Base-by-base conservation (phyloP, 805 yeast species). In the Danielozyma ontarioensis region DNA sequence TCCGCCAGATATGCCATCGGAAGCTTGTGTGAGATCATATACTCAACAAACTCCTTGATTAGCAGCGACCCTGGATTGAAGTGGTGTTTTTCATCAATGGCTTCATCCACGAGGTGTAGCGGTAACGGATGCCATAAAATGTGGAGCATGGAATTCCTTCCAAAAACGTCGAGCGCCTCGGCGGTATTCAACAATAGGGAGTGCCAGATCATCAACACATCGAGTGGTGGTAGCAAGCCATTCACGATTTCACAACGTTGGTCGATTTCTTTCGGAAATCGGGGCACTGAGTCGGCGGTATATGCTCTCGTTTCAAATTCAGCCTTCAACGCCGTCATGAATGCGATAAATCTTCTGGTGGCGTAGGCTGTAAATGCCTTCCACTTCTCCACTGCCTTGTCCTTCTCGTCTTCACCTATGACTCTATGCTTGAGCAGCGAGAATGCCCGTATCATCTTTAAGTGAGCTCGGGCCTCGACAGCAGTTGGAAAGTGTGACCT, bases 161-260 rank as follows among this genome's bases (percentile, higher is more conserved):
- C 22, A 19, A 19, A 19, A 6, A 6, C 22, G 10, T 24, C 14
- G 6, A 10, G 6, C 21, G 12, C 23, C 16, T 8, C 15, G 10
- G 7, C 17, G 15, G 12, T 5, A 24, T 44, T 49, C 26, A 48
- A 34, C 23, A 44, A 30, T 33, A 48, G 47, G 12, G 49, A 28
- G 36, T 51, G 53, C 55, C 55, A 51, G 6, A 48, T 51, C 37
- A 51, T 34, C 5, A 49, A 14, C 12, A 51, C 36, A 38, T 51
- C 55, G 13, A 51, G 27, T 13, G 55, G 54, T 11, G 55, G 55
- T n/a, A 39, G 13, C 29, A 27, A 31, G 4, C 4, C 18, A 5
- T 19, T 8, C 25, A 26, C 27, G 11, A n/a, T 8, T 10, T 23
- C 27, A n/a, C 4, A 13, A 15, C 27, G 26, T 37, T 14, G 39